Evolutionary conservation across 208 protist species (phyloP), one percentile per base, ranked within the genome.

Genomic region (Trypanosoma theileri): DNA sequence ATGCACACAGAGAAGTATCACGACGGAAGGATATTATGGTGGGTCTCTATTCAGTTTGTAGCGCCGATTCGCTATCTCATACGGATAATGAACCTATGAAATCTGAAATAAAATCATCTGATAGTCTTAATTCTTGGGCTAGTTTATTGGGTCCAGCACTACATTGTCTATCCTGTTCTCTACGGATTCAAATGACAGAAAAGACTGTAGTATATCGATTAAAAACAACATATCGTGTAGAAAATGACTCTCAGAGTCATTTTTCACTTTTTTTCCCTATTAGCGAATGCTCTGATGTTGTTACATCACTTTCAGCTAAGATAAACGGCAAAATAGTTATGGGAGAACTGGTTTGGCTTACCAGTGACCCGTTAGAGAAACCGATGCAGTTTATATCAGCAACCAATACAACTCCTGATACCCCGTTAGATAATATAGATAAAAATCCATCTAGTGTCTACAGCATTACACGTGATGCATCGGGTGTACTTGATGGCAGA

Each of bases 191-290:
- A 42, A 53, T 73, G 2, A 86, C 82, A 0, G 48, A 78, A 48
- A 79, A 80, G 12, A 88, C 82, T 4, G 71, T 71, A 31, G 51
- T 79, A n/a, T 86, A 86, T 63, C 70, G 58, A 4, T 61, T 89
- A 4, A 71, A 59, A 6, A 71, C 80, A 41, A 81, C 58, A n/a
- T 92, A 84, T 65, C 70, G 28, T 58, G 55, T 75, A 17, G 62
- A 62, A 28, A 53, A 59, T 1, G 19, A 4, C 10, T 55, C 62
- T 16, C 62, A 68, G 52, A 53, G 51, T 17, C 31, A 16, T 1
- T 69, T 86, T 53, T 73, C 64, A 41, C 81, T 89, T 28, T 73
- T 88, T 55, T 93, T 93, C 41, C 87, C 87, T 19, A 71, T 93
- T 52, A 93, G 84, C 59, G 84, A 81, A 59, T 89, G 84, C 53